phyloP scores from a whole-genome alignment of 192 early-diverging fungal species.

The Backusella luteola region DNA sequence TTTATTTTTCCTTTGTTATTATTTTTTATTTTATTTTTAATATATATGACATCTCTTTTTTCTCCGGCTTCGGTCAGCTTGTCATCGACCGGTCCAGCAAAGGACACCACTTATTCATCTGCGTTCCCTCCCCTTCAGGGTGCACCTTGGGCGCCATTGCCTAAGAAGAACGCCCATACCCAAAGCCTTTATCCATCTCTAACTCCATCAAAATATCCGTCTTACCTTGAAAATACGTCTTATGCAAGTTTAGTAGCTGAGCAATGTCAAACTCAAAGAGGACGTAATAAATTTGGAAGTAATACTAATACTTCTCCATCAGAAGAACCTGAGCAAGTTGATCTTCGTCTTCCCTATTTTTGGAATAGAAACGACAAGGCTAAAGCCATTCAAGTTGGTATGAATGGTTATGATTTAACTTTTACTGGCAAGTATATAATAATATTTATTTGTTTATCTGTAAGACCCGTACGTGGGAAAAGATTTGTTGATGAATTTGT shows the following conservation, averaged over 20 bases:
- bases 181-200: neutral
- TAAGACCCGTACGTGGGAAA: conserved; percentile 19
- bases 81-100: neutral
- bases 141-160: neutral
- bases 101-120: conserved; percentile 18
- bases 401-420: conserved; percentile 38
- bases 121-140: conserved; percentile 23
- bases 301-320: neutral
- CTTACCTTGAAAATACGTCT: conserved; percentile 25
- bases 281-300: neutral
- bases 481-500: conserved; percentile 14
- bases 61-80: neutral
- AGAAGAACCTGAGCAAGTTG: conserved; percentile 15
- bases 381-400: conserved; percentile 43
- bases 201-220: conserved; percentile 25
- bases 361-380: conserved; percentile 66
- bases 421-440: conserved; percentile 48
- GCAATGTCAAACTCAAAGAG: conserved; percentile 19
- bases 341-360: conserved; percentile 48
- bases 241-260: conserved; percentile 27
- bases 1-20: conserved; percentile 1
- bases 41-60: neutral
- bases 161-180: conserved; percentile 2
- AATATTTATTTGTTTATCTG: conserved; percentile 15
- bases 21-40: neutral